These are phyloP conservation scores for Rubroboletus satanas DNA, from an alignment of 768 basidiomycete species.

Conservation along the genomic window DNA sequence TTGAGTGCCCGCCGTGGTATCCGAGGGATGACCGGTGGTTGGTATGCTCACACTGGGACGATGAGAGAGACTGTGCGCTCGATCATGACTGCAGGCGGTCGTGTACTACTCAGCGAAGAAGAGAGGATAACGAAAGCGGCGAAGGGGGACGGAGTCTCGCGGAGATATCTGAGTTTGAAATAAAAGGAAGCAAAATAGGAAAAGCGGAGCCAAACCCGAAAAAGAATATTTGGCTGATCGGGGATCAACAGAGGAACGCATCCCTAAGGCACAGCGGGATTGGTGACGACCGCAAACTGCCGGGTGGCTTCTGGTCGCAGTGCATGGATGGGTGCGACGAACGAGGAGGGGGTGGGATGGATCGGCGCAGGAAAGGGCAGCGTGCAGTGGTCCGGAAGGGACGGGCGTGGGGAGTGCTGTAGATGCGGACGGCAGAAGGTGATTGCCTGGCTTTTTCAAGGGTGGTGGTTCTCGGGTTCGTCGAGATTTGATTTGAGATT, in stretches of 20 bases:
- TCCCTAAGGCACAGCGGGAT: conserved; percentile 29
- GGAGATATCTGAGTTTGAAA: conserved; percentile 27
- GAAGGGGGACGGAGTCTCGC: conserved; percentile 19
- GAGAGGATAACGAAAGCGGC: conserved; percentile 1
- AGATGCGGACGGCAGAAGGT: conserved; percentile 11
- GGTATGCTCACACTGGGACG: background rate
- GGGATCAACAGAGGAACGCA: conserved; percentile 53
- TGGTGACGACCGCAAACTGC: conserved; percentile 30
- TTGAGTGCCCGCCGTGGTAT: conserved; percentile 10
- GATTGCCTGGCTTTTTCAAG: conserved; percentile 16
- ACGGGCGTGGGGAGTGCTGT: conserved; percentile 1
- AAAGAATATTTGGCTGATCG: conserved; percentile 47
- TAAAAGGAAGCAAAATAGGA: conserved; percentile 9
- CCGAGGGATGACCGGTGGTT: conserved; percentile 4
- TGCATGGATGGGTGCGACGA: too few species aligned
- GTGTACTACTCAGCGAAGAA: conserved; percentile 19
- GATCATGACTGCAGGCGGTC: background rate
- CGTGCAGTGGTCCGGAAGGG: background rate
- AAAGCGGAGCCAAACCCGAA: conserved; percentile 33
- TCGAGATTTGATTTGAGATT: conserved; percentile 34
- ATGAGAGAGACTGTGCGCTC: background rate
- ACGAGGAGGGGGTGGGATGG: background rate
- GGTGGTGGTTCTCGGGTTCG: conserved; percentile 20
- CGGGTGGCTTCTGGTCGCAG: background rate
- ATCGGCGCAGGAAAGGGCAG: too few species aligned